Evolutionary conservation across 78 protist genomes (phyloP).

Genomic region (Pigoraptor vietnamica): DNA sequence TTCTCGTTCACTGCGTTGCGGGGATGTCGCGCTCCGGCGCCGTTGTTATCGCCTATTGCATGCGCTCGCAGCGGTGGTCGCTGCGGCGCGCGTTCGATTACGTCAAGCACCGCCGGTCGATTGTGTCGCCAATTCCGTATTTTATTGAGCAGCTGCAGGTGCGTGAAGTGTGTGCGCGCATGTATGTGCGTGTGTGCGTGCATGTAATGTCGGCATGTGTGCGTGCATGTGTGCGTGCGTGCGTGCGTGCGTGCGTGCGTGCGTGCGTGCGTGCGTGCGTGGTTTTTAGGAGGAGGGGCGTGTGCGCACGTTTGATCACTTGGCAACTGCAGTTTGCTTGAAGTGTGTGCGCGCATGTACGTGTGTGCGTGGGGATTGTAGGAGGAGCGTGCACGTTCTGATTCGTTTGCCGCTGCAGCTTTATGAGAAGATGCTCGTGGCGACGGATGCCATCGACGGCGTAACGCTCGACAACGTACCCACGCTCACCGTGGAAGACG

Average conservation of each 20-base stretch:
- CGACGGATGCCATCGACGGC: background rate
- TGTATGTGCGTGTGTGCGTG: background rate
- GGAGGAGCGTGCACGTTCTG: too few relatives aligned
- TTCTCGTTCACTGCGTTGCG: conserved; percentile 24
- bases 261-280: too few relatives aligned
- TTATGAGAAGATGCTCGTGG: background rate
- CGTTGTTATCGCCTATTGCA: background rate
- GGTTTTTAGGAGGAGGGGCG: too few relatives aligned
- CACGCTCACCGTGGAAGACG: background rate
- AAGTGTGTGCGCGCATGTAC: too few relatives aligned
- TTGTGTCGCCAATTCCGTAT: background rate
- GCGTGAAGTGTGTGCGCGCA: background rate
- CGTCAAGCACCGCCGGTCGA: background rate
- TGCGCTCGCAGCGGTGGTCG: background rate
- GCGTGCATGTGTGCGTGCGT: too few relatives aligned
- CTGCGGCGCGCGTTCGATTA: background rate
- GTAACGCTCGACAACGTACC: background rate
- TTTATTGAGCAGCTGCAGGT: background rate
- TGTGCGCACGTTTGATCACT: too few relatives aligned
- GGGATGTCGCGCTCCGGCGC: background rate
- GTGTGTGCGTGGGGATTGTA: too few relatives aligned
- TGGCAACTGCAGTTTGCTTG: too few relatives aligned
- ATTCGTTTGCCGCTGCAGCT: background rate
- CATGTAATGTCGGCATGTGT: too few relatives aligned
- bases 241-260: too few relatives aligned